Percentiles rank a stretch among this genome's conserved stretches.
Conservation (phyloP, 2,329 filamentous ascomycete species). For the Purpureocillium takamizusanense region DNA sequence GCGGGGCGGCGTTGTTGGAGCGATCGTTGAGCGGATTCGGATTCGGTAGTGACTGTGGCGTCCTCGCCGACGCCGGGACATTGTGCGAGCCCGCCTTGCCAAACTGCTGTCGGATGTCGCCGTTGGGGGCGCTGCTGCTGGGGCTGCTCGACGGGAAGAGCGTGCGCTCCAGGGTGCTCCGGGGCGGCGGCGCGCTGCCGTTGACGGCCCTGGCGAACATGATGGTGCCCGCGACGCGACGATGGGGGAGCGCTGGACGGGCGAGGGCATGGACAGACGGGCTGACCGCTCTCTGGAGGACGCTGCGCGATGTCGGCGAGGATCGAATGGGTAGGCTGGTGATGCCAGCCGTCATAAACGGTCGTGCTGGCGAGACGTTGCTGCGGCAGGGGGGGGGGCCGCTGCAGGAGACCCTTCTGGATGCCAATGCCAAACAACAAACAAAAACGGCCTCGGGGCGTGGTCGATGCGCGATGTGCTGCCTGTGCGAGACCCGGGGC, state of each 20-base stretch:
- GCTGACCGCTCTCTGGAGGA: constrained; percentile 12
- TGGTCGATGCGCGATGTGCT: too few relatives aligned
- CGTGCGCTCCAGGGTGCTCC: constrained; percentile 35
- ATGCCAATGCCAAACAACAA: too few relatives aligned
- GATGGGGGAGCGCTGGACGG: constrained; percentile 3
- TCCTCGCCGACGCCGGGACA: constrained; percentile 31
- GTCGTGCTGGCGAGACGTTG: not conserved
- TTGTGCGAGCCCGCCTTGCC: constrained; percentile 31
- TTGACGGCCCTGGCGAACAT: constrained; percentile 10
- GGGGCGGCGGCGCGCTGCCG: constrained; percentile 25
- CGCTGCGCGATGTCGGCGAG: constrained; percentile 23
- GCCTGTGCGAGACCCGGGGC: not conserved
- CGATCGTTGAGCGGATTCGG: constrained; percentile 18
- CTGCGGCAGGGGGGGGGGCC: too few relatives aligned
- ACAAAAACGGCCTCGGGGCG: too few relatives aligned
- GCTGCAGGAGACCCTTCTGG: too few relatives aligned
- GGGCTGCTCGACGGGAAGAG: constrained; percentile 51
- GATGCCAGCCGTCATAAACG: constrained; percentile 27
- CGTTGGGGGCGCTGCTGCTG: constrained; percentile 26
- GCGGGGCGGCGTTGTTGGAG: constrained; percentile 22
- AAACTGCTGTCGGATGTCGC: constrained; percentile 42
- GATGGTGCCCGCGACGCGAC: not conserved
- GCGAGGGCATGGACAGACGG: constrained; percentile 16
- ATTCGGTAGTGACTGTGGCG: constrained; percentile 14
- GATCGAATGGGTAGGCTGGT: constrained; percentile 20